These are phyloP conservation scores for Populus euphratica DNA, from an alignment of 345 rosid genomes.

Conservation along the genomic window DNA sequence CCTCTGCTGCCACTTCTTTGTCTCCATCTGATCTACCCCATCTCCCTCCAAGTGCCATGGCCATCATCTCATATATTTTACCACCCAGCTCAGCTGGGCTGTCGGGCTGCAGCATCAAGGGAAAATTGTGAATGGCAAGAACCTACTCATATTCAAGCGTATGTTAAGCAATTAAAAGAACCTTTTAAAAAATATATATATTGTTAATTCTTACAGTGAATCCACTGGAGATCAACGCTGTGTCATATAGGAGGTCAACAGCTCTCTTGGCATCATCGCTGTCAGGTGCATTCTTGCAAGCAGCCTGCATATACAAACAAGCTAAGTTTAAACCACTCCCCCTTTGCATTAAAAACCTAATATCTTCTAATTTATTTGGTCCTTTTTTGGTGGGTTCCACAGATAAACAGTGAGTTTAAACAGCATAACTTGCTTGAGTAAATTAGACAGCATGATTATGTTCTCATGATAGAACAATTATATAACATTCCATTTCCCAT, in stretches of 20 bases:
- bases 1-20: slow-evolving; percentile 24
- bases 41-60: slow-evolving; percentile 95
- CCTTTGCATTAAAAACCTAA: no score
- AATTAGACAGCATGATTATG: background rate
- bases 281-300: slow-evolving; percentile 85
- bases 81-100: slow-evolving; percentile 91
- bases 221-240: slow-evolving; percentile 95
- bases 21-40: slow-evolving; percentile 81
- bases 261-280: slow-evolving; percentile 84
- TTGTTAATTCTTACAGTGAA: slow-evolving; percentile 56
- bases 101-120: slow-evolving; percentile 64
- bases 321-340: no score
- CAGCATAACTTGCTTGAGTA: background rate
- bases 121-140: background rate
- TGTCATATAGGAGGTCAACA: slow-evolving; percentile 82
- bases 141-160: background rate
- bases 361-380: background rate
- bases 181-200: background rate
- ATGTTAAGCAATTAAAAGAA: background rate
- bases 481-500: background rate
- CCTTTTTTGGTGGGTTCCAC: background rate
- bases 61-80: slow-evolving; percentile 98
- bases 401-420: background rate
- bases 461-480: background rate
- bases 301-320: slow-evolving; percentile 57